Base-by-base conservation (phyloP, 2,329 filamentous ascomycete species). In the Penicillium sp. region DNA sequence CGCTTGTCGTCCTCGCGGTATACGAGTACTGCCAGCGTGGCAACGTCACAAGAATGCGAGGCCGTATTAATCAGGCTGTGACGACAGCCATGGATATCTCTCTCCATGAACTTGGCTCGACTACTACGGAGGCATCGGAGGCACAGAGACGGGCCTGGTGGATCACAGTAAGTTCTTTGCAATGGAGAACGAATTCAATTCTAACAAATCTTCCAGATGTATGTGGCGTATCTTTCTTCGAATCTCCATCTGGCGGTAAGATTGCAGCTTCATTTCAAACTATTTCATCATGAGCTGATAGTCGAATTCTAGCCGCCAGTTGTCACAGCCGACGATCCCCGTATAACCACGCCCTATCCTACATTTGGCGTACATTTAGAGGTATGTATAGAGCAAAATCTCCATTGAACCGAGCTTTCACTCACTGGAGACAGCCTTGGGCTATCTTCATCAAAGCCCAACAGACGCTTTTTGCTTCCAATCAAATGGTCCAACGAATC, bases 21-120 rank as follows among this genome's bases (percentile, higher is more conserved):
- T 69, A 70, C 54, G 67, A 71, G 37, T 68, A 64, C 39, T 63
- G 57, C 35, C 69, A 71, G 47, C 58, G 62, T 9, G 68, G 67
- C 1, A 70, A 66, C 44, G 37, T 62, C 4, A 58, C 61, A 1
- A 59, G 60, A 37, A 71, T 71, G 68, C 63, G 68, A 10, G 56
- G 56, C 41, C 65, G 67, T 7, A 58, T 64, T 6, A 66, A 69
- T 35, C 61, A 69, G 19, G 68, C 69, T n/a, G 22, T 69, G 2
- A 70, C 67, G 1, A 62, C 63, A 13, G 68, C 69, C 16, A 69
- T 71, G 65, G 68, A 71, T 52, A 50, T 66, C 6, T 64, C 62
- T 2, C 55, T 71, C 10, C 65, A 71, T 44, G 51, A 43, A 5
- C 57, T 67, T 35, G 59, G 51, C 3, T 35, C 50, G 4, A 53